Conservation (phyloP, 164 flowering plant species). For the Cinnamomum chago region DNA sequence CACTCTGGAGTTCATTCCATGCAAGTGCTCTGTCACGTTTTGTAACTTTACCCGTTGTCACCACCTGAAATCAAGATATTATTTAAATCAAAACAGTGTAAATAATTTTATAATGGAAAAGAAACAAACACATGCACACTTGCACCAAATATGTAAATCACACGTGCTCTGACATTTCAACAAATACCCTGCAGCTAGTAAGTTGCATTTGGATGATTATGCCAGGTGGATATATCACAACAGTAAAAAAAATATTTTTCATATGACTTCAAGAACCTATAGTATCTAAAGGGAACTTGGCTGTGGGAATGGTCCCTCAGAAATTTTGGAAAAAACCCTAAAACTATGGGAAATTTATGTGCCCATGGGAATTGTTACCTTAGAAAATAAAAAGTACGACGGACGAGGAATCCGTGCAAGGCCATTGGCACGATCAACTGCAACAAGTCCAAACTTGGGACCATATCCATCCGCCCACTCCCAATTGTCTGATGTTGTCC, state of each 20-base stretch:
- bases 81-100: background rate
- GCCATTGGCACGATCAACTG: constrained; percentile 81
- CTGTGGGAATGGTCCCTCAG: background rate
- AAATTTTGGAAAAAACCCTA: background rate
- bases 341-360: background rate
- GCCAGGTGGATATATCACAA: background rate
- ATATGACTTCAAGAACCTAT: background rate
- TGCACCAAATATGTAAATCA: background rate
- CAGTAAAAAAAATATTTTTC: background rate
- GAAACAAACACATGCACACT: background rate
- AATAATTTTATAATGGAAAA: background rate
- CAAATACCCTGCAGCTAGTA: background rate
- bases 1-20: constrained; percentile 74
- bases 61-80: constrained; percentile 50
- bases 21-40: constrained; percentile 59
- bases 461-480: constrained; percentile 99
- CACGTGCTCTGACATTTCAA: background rate
- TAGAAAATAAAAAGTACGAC: constrained; percentile 78
- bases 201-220: background rate
- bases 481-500: constrained; percentile 99
- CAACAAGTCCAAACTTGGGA: constrained; percentile 96
- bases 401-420: constrained; percentile 87
- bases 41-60: constrained; percentile 58
- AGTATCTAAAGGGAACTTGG: background rate
- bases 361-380: constrained; percentile 31